These are phyloP conservation scores for Petrea volubilis DNA, from an alignment of 257 asterid genomes.

Conservation along the genomic window DNA sequence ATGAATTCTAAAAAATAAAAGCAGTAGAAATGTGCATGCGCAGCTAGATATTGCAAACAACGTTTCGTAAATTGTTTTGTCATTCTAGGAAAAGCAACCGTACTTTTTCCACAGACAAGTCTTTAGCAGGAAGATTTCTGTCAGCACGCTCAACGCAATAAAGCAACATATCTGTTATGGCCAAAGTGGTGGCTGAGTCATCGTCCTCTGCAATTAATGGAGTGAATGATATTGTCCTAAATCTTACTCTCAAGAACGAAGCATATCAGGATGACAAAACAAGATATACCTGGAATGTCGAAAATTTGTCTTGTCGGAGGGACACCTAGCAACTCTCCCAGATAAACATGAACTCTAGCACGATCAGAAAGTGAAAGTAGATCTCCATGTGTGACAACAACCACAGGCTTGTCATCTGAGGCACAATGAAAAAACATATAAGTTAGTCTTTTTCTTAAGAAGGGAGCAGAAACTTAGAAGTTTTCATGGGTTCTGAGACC, in stretches of 20 bases:
- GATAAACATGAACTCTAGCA: slow-evolving; percentile 48
- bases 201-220: slow-evolving; percentile 44
- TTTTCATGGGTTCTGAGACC: slow-evolving; percentile 38
- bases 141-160: slow-evolving; percentile 79
- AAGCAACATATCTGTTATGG: slow-evolving; percentile 51
- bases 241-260: not conserved
- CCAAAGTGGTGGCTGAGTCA: slow-evolving; percentile 45
- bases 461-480: not conserved
- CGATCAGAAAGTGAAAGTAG: slow-evolving; percentile 64
- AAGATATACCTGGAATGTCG: slow-evolving; percentile 82
- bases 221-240: not conserved
- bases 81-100: slow-evolving; percentile 16
- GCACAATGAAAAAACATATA: not conserved
- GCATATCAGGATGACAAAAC: not conserved
- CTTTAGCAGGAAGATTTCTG: slow-evolving; percentile 51
- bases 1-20: too few relatives aligned
- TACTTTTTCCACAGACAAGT: slow-evolving; percentile 43
- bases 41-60: not conserved
- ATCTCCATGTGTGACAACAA: slow-evolving; percentile 91
- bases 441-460: not conserved
- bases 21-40: not conserved
- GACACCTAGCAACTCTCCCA: slow-evolving; percentile 70
- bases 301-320: slow-evolving; percentile 72
- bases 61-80: not conserved
- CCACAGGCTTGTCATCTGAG: slow-evolving; percentile 87